These are phyloP conservation scores for Pseudisothecium myosuroides DNA, from an alignment of 225 moss, liverwort and hornwort species.

Conservation along the genomic window DNA sequence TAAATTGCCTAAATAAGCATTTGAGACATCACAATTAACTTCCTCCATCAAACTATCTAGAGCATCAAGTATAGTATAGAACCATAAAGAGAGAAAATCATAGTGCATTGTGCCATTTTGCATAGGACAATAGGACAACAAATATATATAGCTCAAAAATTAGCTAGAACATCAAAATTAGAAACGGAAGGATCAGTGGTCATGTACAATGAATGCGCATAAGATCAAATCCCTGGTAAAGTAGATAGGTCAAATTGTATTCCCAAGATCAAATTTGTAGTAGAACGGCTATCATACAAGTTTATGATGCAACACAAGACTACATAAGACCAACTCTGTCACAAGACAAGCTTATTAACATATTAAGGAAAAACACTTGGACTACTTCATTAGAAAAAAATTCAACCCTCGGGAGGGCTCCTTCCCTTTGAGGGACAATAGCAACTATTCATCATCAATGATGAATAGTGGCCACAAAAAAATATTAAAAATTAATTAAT, in stretches of 20 bases:
- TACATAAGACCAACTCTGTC: no score
- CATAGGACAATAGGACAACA: neutral
- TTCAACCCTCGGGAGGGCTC: no score
- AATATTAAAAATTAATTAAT: no score
- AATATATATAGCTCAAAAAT: neutral
- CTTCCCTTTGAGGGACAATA: no score
- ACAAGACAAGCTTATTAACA: neutral
- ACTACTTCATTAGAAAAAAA: no score
- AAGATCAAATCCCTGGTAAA: neutral
- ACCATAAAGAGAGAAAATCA: fast-evolving
- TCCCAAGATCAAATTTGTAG: neutral
- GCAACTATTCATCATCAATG: no score
- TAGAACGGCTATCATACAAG: fast-evolving
- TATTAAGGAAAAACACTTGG: fast-evolving
- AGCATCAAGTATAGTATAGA: neutral
- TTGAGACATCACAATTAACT: neutral
- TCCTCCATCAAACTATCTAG: fast-evolving
- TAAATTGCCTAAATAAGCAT: neutral
- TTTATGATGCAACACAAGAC: neutral
- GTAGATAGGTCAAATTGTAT: neutral
- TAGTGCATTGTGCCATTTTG: neutral
- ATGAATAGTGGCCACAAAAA: no score
- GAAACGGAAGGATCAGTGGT: fast-evolving
- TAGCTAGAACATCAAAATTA: neutral
- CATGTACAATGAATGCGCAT: neutral